Base-by-base conservation (phyloP, 805 yeast genomes). In the Yamadazyma paraphyllophila region DNA sequence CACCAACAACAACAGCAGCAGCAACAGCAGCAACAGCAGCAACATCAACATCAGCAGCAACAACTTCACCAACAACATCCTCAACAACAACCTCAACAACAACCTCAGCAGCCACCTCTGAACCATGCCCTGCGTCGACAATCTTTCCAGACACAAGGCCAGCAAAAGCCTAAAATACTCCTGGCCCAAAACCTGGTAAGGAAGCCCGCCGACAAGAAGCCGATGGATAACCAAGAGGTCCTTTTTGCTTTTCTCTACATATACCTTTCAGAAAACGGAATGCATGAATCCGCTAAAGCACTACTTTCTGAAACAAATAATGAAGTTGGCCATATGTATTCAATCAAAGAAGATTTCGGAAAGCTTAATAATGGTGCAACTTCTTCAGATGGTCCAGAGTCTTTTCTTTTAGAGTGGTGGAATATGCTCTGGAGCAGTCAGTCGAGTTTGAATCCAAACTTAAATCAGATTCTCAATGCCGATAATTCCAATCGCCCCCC, bases 361-460 rank as follows among this genome's bases (percentile, higher is more conserved):
- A 44, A 36, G 56, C 51, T 17, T 57, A 61, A 30, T 52, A 24
- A 49, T 44, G 46, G 71, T 69, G 73, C 42, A 14, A 35, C 24
- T 6, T 31, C 33, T 64, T 62, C 69, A 27, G 63, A 72, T 1
- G 38, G 39, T 16, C 66, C 69, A 3, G 78, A 76, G 15, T 69
- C 80, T 0, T 77, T 77, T 48, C 57, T 80, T 11, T 57, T 74
- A 39, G 82, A 80, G 50, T 80, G 84, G 84, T 80, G 82, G 81
- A 69, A 72, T 41, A 60, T 73, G 8, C 53, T 80, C 11, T 74
- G 80, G 76, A 65, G 76, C 12, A 46, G 75, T n/a, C 79, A 77
- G 50, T 65, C 73, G 8, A 72, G 67, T 42, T 69, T 78, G 30
- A 62, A 63, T 49, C 66, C 67, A 12, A 56, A 56, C 31, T 45